Conservation (phyloP, 805 yeast species). For the Yamadazyma paraphyllophila region DNA sequence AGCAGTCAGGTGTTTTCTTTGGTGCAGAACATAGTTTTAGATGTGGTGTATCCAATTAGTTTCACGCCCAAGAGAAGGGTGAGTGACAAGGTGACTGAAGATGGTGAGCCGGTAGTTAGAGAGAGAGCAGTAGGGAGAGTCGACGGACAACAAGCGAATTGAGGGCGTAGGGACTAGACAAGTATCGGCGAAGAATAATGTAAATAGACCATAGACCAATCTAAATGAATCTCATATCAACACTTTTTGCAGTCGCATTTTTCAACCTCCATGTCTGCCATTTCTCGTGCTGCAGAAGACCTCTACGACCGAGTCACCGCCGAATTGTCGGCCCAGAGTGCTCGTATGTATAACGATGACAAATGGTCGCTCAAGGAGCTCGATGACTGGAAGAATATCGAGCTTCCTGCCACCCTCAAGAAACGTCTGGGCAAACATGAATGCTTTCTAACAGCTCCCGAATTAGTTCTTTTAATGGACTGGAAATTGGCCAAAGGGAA, state of each 20-base stretch:
- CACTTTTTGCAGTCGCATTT: background rate
- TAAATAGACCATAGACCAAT: no score
- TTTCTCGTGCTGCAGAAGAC: constrained; percentile 3
- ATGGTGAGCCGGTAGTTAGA: background rate
- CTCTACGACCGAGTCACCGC: constrained; percentile 28
- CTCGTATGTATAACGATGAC: constrained; percentile 24
- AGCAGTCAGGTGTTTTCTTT: constrained; percentile 78
- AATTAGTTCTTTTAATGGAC: constrained; percentile 42
- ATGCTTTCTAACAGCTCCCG: constrained; percentile 36
- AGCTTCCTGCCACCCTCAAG: constrained; percentile 27
- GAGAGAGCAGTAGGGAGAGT: background rate
- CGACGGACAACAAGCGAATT: no score
- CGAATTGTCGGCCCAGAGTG: constrained; percentile 22
- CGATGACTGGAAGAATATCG: constrained; percentile 35
- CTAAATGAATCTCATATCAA: no score
- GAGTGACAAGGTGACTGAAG: constrained; percentile 6
- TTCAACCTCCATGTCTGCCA: background rate
- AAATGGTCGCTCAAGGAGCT: constrained; percentile 30
- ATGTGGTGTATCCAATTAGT: constrained; percentile 59
- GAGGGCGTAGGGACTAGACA: no score
- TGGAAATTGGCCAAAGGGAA: constrained; percentile 49
- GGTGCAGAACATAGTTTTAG: constrained; percentile 70
- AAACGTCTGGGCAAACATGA: constrained; percentile 20
- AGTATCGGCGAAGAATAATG: no score
- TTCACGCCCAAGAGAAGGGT: constrained; percentile 44